Evolutionary conservation across 306 rosid genomes (phyloP), one percentile per base, ranked within the genome.

Genomic region (Prunus davidiana): DNA sequence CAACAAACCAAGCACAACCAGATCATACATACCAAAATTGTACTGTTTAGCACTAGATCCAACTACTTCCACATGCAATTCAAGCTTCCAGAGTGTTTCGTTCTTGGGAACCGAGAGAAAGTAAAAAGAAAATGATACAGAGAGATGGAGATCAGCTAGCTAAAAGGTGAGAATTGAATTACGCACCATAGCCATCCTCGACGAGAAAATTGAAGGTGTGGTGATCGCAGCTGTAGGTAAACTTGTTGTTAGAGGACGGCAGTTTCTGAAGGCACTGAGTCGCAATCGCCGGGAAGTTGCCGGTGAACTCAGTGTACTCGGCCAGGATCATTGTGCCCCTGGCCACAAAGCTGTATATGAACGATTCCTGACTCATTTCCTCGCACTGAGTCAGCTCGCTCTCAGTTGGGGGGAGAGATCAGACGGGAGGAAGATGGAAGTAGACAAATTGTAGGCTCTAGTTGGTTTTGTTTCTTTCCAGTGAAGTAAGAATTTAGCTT

Each of bases 221-320:
- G 75, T 85, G 93, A 81, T 93, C 98, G 71, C 96, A 93, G 51
- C 49, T 91, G 87, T 91, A 93, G 60, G 92, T 93, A 90, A 93
- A 93, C 89, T 85, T 93, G 87, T 90, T 91, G 82, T 91, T 91
- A 32, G 98, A 82, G 32, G 97, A 90, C 13, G 93, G 90, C 1
- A 93, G 91, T 47, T 88, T 91, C 84, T 91, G 94, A 3, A 93
- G 97, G 74, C 98, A 93, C 88, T 90, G 94, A 61, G 88, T 85
- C 10, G 98, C 98, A 84, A 95, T 92, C 65, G 97, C 96, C 11
- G 97, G 96, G 47, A 95, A 95, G 82, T 95, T 95, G 1, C 98
- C 98, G 1, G 97, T 92, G 88, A 95, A 95, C 89, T 95, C 90
- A 2, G 96, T 92, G 87, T 85, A 89, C 86, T 95, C 98, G 6